These are phyloP conservation scores for Ilyonectria destructans DNA, from an alignment of 2,329 filamentous ascomycete species.

Conservation along the genomic window DNA sequence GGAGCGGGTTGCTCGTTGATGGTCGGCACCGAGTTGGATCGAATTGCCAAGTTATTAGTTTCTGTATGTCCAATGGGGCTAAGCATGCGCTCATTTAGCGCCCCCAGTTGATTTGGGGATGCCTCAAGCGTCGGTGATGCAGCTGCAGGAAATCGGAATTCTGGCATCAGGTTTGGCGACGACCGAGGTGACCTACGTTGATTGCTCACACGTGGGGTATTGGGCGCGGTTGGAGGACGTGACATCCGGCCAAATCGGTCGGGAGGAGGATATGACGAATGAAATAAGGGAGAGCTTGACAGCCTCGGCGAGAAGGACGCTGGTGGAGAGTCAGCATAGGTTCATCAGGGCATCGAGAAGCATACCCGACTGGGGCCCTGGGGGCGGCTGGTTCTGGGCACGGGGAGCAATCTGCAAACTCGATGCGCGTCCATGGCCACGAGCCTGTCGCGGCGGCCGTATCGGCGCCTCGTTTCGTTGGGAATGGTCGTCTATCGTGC, in stretches of 20 bases:
- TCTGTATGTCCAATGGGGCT: slow-evolving; percentile 60
- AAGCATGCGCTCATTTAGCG: slow-evolving; percentile 57
- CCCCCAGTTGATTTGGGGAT: slow-evolving; percentile 48
- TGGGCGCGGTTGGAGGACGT: slow-evolving; percentile 62
- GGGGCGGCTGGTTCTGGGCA: slow-evolving; percentile 61
- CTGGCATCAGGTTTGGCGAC: slow-evolving; percentile 64
- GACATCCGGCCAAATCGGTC: slow-evolving; percentile 62
- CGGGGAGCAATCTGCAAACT: slow-evolving; percentile 80
- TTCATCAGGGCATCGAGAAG: not conserved
- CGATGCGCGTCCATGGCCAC: slow-evolving; percentile 83
- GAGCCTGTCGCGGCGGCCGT: slow-evolving; percentile 67
- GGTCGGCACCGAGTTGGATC: slow-evolving; percentile 62
- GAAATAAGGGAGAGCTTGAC: slow-evolving; percentile 67
- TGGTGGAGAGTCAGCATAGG: slow-evolving; percentile 42
- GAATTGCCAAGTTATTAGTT: slow-evolving; percentile 56
- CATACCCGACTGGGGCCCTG: slow-evolving; percentile 60
- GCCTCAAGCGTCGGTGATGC: slow-evolving; percentile 59
- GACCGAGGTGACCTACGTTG: slow-evolving; percentile 59
- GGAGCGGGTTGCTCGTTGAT: slow-evolving; percentile 74
- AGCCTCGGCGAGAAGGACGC: slow-evolving; percentile 62
- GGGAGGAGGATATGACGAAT: slow-evolving; percentile 70
- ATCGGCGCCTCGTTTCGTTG: slow-evolving; percentile 60
- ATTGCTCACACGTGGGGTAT: slow-evolving; percentile 59
- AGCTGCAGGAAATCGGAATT: slow-evolving; percentile 72
- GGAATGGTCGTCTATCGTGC: slow-evolving; percentile 64